Evolutionary conservation across 192 early-diverging fungal genomes (phyloP).

Genomic region (Gaertneriomyces sp.): DNA sequence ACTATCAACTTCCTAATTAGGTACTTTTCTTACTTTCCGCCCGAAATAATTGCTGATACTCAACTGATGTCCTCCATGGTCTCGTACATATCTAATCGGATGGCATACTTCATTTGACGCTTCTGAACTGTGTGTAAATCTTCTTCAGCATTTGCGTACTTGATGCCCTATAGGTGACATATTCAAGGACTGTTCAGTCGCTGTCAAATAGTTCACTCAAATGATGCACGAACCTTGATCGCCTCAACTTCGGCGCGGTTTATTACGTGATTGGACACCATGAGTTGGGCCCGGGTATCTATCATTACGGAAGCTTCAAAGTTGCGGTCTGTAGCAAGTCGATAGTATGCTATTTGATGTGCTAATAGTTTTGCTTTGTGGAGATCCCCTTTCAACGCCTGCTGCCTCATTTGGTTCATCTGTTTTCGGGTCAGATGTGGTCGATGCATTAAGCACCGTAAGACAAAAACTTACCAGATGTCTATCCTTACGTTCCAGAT

Average conservation of each 20-base stretch:
- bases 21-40: too few relatives aligned
- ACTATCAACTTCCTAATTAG: constrained; percentile 17
- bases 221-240: constrained; percentile 28
- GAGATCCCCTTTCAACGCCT: constrained; percentile 36
- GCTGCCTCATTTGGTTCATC: constrained; percentile 36
- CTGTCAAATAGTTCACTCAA: background rate
- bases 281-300: constrained; percentile 41
- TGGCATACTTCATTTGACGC: constrained; percentile 38
- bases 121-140: constrained; percentile 25
- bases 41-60: too few relatives aligned
- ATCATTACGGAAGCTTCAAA: constrained; percentile 42
- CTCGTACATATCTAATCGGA: constrained; percentile 34
- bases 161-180: constrained; percentile 23
- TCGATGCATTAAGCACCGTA: background rate
- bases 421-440: background rate
- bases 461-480: constrained; percentile 25
- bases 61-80: constrained; percentile 44
- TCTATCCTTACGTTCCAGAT: constrained; percentile 44
- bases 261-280: constrained; percentile 42
- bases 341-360: constrained; percentile 36
- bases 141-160: constrained; percentile 37
- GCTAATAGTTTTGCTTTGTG: constrained; percentile 45
- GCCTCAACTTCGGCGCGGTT: constrained; percentile 47
- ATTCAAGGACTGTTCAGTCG: background rate
- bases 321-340: constrained; percentile 37